Evolutionary conservation across 306 rosid species (phyloP).

Genomic region (Acacia acuminata): DNA sequence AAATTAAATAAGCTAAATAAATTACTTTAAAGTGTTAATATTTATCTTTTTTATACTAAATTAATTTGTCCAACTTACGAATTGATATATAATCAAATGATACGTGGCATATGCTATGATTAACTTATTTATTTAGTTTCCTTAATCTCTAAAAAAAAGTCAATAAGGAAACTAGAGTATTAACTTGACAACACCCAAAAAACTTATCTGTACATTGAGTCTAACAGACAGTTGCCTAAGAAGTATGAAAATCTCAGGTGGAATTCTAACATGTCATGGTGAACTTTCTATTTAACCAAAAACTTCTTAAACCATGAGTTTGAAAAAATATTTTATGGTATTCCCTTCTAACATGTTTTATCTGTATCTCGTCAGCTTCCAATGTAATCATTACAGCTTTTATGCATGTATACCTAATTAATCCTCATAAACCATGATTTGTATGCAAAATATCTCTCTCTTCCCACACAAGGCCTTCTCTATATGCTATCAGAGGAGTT

Average conservation of each 20-base stretch:
- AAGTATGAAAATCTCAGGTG: neutral
- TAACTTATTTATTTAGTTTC: no score
- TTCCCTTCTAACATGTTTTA: neutral
- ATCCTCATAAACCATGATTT: neutral
- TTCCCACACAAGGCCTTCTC: neutral
- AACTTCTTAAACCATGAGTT: neutral
- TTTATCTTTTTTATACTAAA: no score
- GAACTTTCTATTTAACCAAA: neutral
- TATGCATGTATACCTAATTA: neutral
- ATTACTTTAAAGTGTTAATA: no score
- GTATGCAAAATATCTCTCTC: neutral
- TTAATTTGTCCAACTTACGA: no score
- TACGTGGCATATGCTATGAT: no score
- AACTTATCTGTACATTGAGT: neutral
- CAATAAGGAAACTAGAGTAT: no score
- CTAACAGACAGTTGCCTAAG: neutral
- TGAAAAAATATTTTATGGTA: neutral
- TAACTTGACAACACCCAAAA: neutral
- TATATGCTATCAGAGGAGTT: neutral
- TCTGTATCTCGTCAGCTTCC: neutral
- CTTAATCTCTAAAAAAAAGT: no score
- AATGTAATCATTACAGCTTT: neutral
- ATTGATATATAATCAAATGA: no score
- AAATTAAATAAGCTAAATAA: no score
- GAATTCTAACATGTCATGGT: neutral